phyloP scores from a whole-genome alignment of 345 rosid genomes.

The Eucalyptus cladocalyx region DNA sequence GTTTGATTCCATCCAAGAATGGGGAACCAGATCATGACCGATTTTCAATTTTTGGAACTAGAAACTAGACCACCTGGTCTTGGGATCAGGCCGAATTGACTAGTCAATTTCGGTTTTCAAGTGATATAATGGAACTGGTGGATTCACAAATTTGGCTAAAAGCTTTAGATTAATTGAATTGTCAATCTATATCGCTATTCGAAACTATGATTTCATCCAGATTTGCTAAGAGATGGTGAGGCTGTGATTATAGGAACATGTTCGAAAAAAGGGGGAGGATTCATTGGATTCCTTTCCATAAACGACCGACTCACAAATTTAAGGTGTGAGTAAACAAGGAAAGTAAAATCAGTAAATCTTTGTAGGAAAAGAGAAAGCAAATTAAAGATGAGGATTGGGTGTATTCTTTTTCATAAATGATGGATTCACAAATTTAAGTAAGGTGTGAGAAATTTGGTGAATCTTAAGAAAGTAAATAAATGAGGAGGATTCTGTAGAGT shows the following conservation, averaged over 20 bases:
- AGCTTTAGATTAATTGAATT: not conserved
- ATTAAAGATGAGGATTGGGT: not conserved
- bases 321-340: not conserved
- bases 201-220: rapidly evolving
- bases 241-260: not conserved
- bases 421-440: not conserved
- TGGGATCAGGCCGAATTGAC: not conserved
- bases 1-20: no score
- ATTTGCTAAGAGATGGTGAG: not conserved
- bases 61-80: not conserved
- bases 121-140: not conserved
- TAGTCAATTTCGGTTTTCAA: rapidly evolving
- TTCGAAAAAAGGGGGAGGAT: not conserved
- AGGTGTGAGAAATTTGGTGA: not conserved
- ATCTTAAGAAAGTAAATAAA: no score
- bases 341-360: not conserved
- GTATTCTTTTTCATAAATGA: not conserved
- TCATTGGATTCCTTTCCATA: not conserved
- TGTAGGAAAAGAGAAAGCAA: not conserved
- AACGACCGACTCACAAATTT: no score
- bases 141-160: not conserved
- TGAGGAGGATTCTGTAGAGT: not conserved
- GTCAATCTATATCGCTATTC: not conserved
- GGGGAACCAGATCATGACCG: rapidly evolving
- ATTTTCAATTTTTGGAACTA: no score